These are phyloP conservation scores for Rickenella mellea DNA, from an alignment of 768 basidiomycete species.

Conservation along the genomic window DNA sequence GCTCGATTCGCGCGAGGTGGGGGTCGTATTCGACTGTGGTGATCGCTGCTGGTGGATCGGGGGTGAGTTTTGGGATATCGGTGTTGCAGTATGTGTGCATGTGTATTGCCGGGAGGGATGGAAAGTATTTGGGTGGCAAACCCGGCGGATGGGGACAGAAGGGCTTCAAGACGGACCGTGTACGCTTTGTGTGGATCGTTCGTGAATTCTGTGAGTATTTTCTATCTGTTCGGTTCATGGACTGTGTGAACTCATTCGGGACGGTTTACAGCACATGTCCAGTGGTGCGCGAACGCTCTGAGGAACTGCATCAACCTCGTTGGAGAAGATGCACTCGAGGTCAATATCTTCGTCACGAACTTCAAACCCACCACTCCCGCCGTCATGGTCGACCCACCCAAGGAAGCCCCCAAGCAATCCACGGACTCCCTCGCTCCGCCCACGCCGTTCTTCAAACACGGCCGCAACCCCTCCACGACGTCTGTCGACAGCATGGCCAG, in stretches of 20 bases:
- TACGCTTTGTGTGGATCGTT: constrained; percentile 71
- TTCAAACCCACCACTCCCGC: too few species aligned
- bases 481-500: constrained; percentile 12
- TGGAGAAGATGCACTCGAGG: constrained; percentile 36
- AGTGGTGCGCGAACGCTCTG: constrained; percentile 64
- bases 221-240: background rate
- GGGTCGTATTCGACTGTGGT: constrained; percentile 46
- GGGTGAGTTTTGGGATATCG: constrained; percentile 62
- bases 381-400: constrained; percentile 3
- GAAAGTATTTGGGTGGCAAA: constrained; percentile 35
- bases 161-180: constrained; percentile 35
- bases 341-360: constrained; percentile 72
- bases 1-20: constrained; percentile 50
- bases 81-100: constrained; percentile 56
- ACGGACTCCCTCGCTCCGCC: constrained; percentile 23
- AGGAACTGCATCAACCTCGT: constrained; percentile 53
- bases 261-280: constrained; percentile 47
- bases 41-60: constrained; percentile 65
- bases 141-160: constrained; percentile 33
- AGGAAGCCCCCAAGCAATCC: constrained; percentile 1
- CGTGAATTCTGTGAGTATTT: constrained; percentile 57
- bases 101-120: constrained; percentile 47
- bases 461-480: constrained; percentile 4
- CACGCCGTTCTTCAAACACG: constrained; percentile 19
- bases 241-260: background rate